A percentile compares a stretch with the other conserved stretches of the same genome.
These are phyloP conservation scores for Russula dissimulans DNA, from an alignment of 768 basidiomycete genomes.

Conservation along the genomic window DNA sequence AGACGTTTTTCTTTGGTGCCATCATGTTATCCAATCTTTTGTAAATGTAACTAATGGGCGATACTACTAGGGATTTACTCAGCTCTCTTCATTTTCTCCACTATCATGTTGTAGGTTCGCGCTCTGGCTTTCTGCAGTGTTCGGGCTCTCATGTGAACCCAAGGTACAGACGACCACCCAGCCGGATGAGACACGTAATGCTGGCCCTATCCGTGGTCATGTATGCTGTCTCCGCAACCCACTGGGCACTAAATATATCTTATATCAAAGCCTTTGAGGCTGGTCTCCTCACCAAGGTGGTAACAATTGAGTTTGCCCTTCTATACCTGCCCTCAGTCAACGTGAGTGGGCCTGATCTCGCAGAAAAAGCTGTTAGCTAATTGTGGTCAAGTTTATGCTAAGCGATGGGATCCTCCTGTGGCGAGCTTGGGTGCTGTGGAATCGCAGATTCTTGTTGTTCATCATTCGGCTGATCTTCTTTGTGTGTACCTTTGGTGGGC, in stretches of 20 bases:
- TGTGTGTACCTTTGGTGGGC: not conserved
- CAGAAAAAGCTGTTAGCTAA: too few species aligned
- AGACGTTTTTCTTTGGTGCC: too few species aligned
- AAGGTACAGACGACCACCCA: not conserved
- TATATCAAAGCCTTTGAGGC: not conserved
- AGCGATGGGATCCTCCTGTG: slow-evolving; percentile 7
- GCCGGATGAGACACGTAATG: not conserved
- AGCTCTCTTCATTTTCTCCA: not conserved
- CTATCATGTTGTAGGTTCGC: not conserved
- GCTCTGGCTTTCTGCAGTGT: too few species aligned
- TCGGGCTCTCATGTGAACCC: not conserved
- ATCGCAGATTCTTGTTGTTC: not conserved
- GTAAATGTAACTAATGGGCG: too few species aligned
- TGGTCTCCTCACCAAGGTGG: not conserved
- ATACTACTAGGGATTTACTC: not conserved
- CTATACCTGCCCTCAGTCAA: not conserved
- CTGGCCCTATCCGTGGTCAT: not conserved
- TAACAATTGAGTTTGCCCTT: not conserved
- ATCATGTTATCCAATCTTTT: too few species aligned
- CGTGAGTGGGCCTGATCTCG: not conserved
- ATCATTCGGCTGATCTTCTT: not conserved
- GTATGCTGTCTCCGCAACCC: not conserved
- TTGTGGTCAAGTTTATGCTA: not conserved
- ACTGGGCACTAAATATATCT: not conserved
- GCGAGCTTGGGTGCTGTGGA: slow-evolving; percentile 10